Evolutionary conservation across 257 asterid genomes (phyloP).

Genomic region (Anisodus tanguticus): DNA sequence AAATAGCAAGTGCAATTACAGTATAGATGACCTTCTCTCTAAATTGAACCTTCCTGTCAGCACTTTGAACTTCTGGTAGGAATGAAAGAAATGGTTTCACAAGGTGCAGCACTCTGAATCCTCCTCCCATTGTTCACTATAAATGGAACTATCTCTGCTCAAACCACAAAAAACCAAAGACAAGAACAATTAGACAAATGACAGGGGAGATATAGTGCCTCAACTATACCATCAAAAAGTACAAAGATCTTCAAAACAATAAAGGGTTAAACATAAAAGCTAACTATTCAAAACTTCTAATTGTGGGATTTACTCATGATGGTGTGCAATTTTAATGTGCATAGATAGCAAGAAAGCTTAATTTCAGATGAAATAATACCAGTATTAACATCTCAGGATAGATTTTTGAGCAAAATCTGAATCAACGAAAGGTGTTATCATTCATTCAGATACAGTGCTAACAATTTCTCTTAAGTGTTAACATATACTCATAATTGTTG

Average conservation of each 20-base stretch:
- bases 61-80: conserved; percentile 73
- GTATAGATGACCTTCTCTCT: conserved; percentile 70
- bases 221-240: background rate
- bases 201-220: conserved; percentile 1
- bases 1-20: conserved; percentile 62
- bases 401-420: background rate
- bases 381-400: background rate
- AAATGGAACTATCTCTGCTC: conserved; percentile 16
- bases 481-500: background rate
- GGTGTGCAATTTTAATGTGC: background rate
- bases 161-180: background rate
- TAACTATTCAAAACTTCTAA: background rate
- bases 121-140: conserved; percentile 63
- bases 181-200: background rate
- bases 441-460: background rate
- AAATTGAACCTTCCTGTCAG: conserved; percentile 68
- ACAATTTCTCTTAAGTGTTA: background rate
- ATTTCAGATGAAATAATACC: background rate
- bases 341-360: background rate
- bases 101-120: conserved; percentile 74
- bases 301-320: background rate
- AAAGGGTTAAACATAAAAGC: background rate
- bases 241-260: background rate
- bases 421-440: background rate
- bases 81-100: conserved; percentile 71